Evolutionary conservation across 495 filamentous ascomycete genomes (phyloP), one percentile per base, ranked within the genome.

Genomic region (Hyphodiscus hymeniophilus): DNA sequence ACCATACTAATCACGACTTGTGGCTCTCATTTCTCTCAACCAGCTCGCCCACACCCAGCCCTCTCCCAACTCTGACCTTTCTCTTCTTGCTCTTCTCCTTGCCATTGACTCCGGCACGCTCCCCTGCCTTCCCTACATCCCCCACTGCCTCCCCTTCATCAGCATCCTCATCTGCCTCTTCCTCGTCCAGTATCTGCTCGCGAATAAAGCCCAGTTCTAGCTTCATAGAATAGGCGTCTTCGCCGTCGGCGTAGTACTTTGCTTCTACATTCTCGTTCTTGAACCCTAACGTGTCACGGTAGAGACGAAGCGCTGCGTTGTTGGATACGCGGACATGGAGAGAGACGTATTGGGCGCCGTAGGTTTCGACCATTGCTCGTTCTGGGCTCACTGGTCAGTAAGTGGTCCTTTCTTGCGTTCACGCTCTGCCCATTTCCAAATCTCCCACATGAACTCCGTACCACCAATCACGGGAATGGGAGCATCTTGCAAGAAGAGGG

Each of bases 171-270:
- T 62, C 63, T 7, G 66, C 66, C 11, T 60, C 59, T 22, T 56
- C 52, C 41, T 67, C 67, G 8, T 67, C 67, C 50, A 63, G 47
- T 34, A 76, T 60, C 61, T 74, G 68, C 54, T 73, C 65, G 23
- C 70, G 61, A 50, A 90, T 73, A 45, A 74, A 71, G 23, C 72
- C 67, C 35, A 98, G 71, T 58, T 96, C 85, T 64, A 90, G 82
- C 56, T 80, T 81, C 92, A 98, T 98, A 55, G 80, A 82, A 60
- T 82, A 94, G 30, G 92, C 92, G 73, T 98, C 91, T 69, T 98
- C 92, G 40, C 89, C 90, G 67, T 97, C 92, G 33, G 92, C 92
- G 62, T 98, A 98, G 79, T 98, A 98, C 66, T 92, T 95, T 53
- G 73, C 60, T 70, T 97, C 92, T 12, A 87, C 79, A 66, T 88